phyloP scores from a whole-genome alignment of 2,329 filamentous ascomycete species.

The Fusarium clavum region DNA sequence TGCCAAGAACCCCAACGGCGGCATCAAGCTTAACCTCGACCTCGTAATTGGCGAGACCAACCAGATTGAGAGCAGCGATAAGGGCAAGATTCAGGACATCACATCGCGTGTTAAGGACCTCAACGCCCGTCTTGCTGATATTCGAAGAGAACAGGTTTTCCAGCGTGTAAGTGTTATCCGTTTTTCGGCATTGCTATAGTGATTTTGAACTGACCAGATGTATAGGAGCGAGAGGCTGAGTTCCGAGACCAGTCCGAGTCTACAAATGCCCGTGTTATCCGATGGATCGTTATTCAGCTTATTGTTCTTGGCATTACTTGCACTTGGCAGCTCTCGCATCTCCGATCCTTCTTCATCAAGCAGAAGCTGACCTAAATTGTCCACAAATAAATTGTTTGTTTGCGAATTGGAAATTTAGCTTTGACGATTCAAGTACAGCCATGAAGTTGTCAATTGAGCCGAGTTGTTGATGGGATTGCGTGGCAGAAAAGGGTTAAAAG shows the following conservation, averaged over 20 bases:
- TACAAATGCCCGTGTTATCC: conserved; percentile 90
- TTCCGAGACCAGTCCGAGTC: conserved; percentile 97
- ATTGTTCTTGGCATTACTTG: conserved; percentile 87
- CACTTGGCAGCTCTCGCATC: conserved; percentile 95
- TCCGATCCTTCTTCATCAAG: conserved; percentile 99
- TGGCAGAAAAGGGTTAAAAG: conserved; percentile 18
- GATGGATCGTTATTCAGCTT: conserved; percentile 94
- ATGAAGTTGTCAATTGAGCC: conserved; percentile 8
- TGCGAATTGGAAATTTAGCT: conserved; percentile 14
- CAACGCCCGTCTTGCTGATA: conserved; percentile 87
- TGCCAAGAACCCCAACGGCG: conserved; percentile 72
- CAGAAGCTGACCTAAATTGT: conserved; percentile 89
- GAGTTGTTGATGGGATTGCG: conserved; percentile 27
- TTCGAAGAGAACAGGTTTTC: conserved; percentile 94
- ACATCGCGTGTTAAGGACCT: conserved; percentile 89
- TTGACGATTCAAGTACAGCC: conserved; percentile 1
- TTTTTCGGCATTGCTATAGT: background rate
- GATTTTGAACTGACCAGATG: conserved; percentile 17
- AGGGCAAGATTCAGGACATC: conserved; percentile 91
- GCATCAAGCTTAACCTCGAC: conserved; percentile 87
- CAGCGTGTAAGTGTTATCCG: conserved; percentile 74
- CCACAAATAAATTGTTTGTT: conserved; percentile 4
- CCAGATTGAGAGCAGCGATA: conserved; percentile 93
- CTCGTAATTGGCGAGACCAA: conserved; percentile 94
- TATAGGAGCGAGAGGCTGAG: conserved; percentile 92